A percentile compares a stretch with the other conserved stretches of the same genome.
Conservation (phyloP, 192 early-diverging fungal species). For the Backusella westeae region DNA sequence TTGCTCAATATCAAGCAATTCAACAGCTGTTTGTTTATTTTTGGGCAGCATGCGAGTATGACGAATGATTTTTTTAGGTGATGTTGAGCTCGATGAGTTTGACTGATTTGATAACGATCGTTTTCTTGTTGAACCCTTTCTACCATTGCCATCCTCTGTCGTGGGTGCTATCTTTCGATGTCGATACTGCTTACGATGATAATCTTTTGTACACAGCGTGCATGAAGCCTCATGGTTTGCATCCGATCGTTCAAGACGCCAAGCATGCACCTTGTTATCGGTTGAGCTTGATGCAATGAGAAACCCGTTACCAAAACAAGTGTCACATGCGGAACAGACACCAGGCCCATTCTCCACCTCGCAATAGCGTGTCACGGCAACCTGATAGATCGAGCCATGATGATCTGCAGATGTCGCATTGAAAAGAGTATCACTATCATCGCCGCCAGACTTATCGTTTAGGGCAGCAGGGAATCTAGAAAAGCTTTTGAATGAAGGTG, state of each 20-base stretch:
- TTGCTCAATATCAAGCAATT: conserved; percentile 36
- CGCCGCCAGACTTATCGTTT: not conserved
- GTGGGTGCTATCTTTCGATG: not conserved
- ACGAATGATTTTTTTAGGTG: not conserved
- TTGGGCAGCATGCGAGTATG: not conserved
- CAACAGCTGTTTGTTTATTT: not conserved
- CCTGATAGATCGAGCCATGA: conserved; percentile 12
- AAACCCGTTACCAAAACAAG: conserved; percentile 32
- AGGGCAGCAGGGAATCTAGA: not conserved
- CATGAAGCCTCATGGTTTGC: not conserved
- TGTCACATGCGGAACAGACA: conserved; percentile 15
- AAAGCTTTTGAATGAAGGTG: not conserved
- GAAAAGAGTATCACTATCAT: not conserved
- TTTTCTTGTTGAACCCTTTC: not conserved
- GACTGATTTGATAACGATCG: not conserved
- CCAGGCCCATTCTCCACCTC: conserved; percentile 25
- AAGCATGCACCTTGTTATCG: conserved; percentile 27
- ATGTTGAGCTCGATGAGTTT: not conserved
- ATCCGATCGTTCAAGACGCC: conserved; percentile 29
- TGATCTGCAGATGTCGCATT: conserved; percentile 10
- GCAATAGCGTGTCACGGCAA: conserved; percentile 30
- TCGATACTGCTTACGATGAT: conserved; percentile 16
- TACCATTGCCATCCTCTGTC: not conserved
- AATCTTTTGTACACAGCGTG: conserved; percentile 21
- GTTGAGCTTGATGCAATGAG: conserved; percentile 30